phyloP scores from a whole-genome alignment of 2,329 filamentous ascomycete species.

The Fusarium oxysporum region DNA sequence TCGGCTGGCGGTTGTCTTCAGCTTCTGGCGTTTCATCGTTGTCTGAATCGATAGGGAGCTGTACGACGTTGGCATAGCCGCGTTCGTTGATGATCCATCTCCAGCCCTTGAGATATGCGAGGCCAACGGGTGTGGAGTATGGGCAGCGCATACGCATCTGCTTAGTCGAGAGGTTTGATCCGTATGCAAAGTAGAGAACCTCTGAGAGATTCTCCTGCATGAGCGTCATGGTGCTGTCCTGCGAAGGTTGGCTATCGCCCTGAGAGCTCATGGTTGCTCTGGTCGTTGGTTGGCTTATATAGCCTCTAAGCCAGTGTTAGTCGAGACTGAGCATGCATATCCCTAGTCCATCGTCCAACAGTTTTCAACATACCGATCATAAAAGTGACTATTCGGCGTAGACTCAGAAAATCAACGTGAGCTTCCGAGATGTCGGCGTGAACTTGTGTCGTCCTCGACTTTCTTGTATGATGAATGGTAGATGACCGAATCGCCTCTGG shows the following conservation, averaged over 20 bases:
- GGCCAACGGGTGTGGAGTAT: slow-evolving; percentile 63
- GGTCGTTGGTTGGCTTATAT: not conserved
- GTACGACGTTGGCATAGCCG: slow-evolving; percentile 76
- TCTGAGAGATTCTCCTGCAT: slow-evolving; percentile 52
- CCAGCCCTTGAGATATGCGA: slow-evolving; percentile 68
- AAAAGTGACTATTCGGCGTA: slow-evolving; percentile 14
- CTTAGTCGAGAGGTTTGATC: slow-evolving; percentile 73
- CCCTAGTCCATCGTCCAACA: not conserved
- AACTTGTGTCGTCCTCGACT: slow-evolving; percentile 5
- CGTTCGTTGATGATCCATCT: slow-evolving; percentile 75
- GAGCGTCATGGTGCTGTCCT: slow-evolving; percentile 51
- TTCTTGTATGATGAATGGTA: slow-evolving; percentile 9
- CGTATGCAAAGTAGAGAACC: slow-evolving; percentile 75
- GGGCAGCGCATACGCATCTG: slow-evolving; percentile 76
- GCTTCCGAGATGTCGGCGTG: slow-evolving; percentile 6
- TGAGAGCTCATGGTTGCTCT: slow-evolving; percentile 44
- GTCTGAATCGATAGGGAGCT: slow-evolving; percentile 28
- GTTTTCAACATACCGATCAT: not conserved
- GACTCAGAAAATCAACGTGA: slow-evolving; percentile 8
- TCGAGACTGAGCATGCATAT: not conserved
- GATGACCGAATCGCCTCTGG: not conserved
- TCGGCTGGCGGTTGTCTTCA: not conserved
- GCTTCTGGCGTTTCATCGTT: slow-evolving; percentile 12
- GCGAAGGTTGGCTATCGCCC: slow-evolving; percentile 50
- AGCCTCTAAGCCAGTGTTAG: slow-evolving; percentile 4